Conservation (phyloP, 306 rosid genomes). For the Mucuna pruriens region DNA sequence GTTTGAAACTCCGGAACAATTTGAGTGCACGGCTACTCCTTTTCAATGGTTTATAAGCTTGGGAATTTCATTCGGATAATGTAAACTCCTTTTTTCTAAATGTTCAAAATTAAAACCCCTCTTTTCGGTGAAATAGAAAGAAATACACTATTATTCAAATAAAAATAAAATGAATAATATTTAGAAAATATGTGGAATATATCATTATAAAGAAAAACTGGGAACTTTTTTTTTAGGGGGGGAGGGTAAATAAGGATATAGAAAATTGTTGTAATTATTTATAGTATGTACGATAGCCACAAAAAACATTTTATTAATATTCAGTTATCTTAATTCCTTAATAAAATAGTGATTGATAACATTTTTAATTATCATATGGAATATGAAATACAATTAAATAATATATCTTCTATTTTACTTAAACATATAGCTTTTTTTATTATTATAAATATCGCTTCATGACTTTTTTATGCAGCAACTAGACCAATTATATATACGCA, state of each 20-base stretch:
- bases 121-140: no score
- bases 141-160: not conserved
- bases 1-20: not conserved
- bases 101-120: not conserved
- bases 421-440: no score
- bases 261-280: no score
- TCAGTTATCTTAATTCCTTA: not conserved
- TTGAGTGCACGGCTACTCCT: not conserved
- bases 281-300: not conserved
- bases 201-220: no score
- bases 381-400: not conserved
- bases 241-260: no score
- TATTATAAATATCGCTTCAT: not conserved
- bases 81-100: not conserved
- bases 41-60: constrained; percentile 24
- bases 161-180: not conserved
- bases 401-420: not conserved
- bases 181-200: not conserved
- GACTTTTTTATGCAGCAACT: not conserved
- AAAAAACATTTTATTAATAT: no score
- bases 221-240: no score
- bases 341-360: not conserved
- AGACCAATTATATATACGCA: not conserved
- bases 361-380: not conserved
- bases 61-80: not conserved